These are phyloP conservation scores for Fusarium sp. DNA, from an alignment of 2,329 filamentous ascomycete species.

Conservation along the genomic window DNA sequence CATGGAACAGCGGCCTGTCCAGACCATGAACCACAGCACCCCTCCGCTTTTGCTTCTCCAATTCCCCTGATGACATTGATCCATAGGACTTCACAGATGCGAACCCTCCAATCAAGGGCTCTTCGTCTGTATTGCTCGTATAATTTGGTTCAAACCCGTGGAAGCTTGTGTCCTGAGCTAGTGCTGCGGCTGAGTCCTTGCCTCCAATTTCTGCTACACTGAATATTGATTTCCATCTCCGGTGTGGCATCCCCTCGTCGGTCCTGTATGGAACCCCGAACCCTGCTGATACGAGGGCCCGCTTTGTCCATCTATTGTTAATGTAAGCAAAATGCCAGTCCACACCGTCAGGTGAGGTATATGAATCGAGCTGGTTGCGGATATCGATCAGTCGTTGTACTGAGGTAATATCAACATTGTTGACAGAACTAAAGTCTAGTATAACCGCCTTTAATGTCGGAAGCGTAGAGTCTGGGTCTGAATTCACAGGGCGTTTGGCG, in stretches of 20 bases:
- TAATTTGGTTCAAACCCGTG: slow-evolving; percentile 45
- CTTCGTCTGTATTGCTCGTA: slow-evolving; percentile 47
- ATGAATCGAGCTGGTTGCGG: slow-evolving; percentile 90
- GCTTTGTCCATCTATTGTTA: slow-evolving; percentile 91
- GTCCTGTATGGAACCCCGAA: slow-evolving; percentile 82
- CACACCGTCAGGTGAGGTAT: slow-evolving; percentile 81
- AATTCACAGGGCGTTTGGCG: slow-evolving; percentile 55
- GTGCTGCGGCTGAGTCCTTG: slow-evolving; percentile 73
- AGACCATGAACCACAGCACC: slow-evolving; percentile 82
- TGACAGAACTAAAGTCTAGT: slow-evolving; percentile 92
- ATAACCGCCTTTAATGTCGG: slow-evolving; percentile 89
- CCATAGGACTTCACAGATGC: slow-evolving; percentile 15
- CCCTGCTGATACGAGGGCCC: slow-evolving; percentile 84
- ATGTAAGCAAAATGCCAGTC: slow-evolving; percentile 98
- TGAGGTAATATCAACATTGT: slow-evolving; percentile 93
- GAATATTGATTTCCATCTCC: slow-evolving; percentile 94
- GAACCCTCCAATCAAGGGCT: slow-evolving; percentile 46
- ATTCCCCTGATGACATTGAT: slow-evolving; percentile 35
- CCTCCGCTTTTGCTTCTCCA: slow-evolving; percentile 58
- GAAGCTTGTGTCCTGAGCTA: slow-evolving; percentile 73
- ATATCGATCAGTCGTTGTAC: slow-evolving; percentile 94
- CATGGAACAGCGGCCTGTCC: slow-evolving; percentile 91
- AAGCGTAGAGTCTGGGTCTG: slow-evolving; percentile 56
- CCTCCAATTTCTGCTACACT: slow-evolving; percentile 89
- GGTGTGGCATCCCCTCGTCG: slow-evolving; percentile 56